Percentiles rank a stretch among this genome's conserved stretches.
Conservation (phyloP, 2,329 filamentous ascomycete species). For the Fusarium sp. region DNA sequence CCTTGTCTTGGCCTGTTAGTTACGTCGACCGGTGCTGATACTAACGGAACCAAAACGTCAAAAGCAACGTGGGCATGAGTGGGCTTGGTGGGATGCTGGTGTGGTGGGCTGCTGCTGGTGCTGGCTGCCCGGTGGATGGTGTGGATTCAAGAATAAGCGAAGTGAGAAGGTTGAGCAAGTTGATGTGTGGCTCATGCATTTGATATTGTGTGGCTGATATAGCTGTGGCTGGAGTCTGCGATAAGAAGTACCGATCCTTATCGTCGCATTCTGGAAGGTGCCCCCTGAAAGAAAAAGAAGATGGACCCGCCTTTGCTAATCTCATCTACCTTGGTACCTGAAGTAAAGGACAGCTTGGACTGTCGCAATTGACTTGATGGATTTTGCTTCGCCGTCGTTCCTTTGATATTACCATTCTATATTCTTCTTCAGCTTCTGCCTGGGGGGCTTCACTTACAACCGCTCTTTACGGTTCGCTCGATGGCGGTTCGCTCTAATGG, state of each 20-base stretch:
- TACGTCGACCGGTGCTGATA: constrained; percentile 18
- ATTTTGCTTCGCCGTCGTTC: constrained; percentile 25
- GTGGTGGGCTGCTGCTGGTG: not conserved
- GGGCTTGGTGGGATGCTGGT: constrained; percentile 5
- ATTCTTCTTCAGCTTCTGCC: constrained; percentile 2
- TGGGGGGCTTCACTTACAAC: constrained; percentile 6
- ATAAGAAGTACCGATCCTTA: constrained; percentile 5
- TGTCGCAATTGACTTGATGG: constrained; percentile 40
- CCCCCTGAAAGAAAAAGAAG: constrained; percentile 39
- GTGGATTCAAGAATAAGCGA: not conserved
- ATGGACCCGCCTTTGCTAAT: constrained; percentile 33
- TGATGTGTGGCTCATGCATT: not conserved
- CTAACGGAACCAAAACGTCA: constrained; percentile 21
- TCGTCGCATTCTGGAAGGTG: constrained; percentile 16
- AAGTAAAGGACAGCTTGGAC: constrained; percentile 42
- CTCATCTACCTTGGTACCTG: constrained; percentile 13
- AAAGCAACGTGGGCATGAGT: constrained; percentile 34
- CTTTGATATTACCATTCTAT: constrained; percentile 21
- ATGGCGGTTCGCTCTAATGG: constrained; percentile 62
- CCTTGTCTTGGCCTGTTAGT: not conserved
- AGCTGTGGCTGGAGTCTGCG: constrained; percentile 8
- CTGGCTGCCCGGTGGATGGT: not conserved
- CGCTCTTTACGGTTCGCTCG: constrained; percentile 16
- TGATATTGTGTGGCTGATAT: constrained; percentile 4
- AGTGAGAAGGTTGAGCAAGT: not conserved